phyloP scores from a whole-genome alignment of 1,284 basidiomycete genomes.

The Chondrostereum purpureum region DNA sequence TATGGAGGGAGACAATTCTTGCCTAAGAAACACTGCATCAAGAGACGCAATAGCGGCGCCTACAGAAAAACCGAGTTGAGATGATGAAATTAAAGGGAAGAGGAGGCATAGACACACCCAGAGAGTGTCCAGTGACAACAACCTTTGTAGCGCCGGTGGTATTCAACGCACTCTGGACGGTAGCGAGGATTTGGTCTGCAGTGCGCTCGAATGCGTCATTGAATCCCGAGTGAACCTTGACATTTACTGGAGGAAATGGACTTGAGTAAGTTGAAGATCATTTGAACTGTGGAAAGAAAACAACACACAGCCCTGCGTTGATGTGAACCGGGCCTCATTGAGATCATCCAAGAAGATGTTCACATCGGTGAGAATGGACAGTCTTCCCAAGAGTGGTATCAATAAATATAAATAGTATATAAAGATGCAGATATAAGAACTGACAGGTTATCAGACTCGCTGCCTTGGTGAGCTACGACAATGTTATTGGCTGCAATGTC shows the following conservation, averaged over 20 bases:
- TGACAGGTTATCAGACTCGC: slow-evolving; percentile 30
- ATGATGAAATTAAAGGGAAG: slow-evolving; percentile 12
- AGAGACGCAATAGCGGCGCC: slow-evolving; percentile 40
- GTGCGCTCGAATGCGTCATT: slow-evolving; percentile 38
- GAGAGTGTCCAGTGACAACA: slow-evolving; percentile 33
- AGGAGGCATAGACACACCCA: slow-evolving; percentile 18
- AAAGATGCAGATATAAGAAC: no score
- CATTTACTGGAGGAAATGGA: slow-evolving; percentile 11
- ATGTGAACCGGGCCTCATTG: slow-evolving; percentile 33
- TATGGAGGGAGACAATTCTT: slow-evolving; percentile 29
- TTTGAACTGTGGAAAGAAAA: no score
- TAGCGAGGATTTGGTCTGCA: slow-evolving; percentile 31
- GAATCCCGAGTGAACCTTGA: slow-evolving; percentile 39
- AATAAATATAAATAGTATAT: no score
- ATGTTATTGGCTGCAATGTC: slow-evolving; percentile 31
- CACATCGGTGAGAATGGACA: slow-evolving; percentile 38
- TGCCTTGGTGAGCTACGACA: slow-evolving; percentile 45
- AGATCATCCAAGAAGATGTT: slow-evolving; percentile 29
- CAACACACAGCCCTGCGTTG: slow-evolving; percentile 17
- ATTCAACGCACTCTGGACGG: slow-evolving; percentile 29
- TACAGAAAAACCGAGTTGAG: slow-evolving; percentile 8
- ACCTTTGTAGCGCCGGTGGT: slow-evolving; percentile 29
- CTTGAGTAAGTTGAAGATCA: background rate
- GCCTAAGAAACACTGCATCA: slow-evolving; percentile 35
- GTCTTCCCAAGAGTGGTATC: slow-evolving; percentile 12